A percentile compares a stretch with the other conserved stretches of the same genome.
phyloP scores from a whole-genome alignment of 2,329 filamentous ascomycete genomes.

The Colletotrichum sp. region DNA sequence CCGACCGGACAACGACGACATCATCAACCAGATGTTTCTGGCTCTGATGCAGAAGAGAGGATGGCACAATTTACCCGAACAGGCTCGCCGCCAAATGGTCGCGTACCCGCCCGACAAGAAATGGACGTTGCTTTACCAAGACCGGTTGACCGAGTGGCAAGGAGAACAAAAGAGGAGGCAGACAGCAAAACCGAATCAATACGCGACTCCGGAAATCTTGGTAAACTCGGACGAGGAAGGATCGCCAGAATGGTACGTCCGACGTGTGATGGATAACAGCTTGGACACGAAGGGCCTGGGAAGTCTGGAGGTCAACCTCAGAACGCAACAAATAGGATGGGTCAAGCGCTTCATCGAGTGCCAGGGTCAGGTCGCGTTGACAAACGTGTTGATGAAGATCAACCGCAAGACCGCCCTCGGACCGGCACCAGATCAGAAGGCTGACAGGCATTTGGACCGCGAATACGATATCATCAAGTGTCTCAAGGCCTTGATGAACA shows the following conservation, averaged over 20 bases:
- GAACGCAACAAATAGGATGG: slow-evolving; percentile 98
- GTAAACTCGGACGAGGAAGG: slow-evolving; percentile 91
- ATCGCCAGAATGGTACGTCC: slow-evolving; percentile 97
- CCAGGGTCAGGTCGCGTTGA: slow-evolving; percentile 94
- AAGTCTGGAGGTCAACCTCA: slow-evolving; percentile 90
- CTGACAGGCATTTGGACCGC: slow-evolving; percentile 82
- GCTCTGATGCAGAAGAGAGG: slow-evolving; percentile 96
- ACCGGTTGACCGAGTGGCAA: slow-evolving; percentile 91
- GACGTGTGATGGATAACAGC: slow-evolving; percentile 94
- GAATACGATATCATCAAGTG: slow-evolving; percentile 99
- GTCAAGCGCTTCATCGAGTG: slow-evolving; percentile 96
- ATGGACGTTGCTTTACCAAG: slow-evolving; percentile 96
- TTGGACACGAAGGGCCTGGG: slow-evolving; percentile 91
- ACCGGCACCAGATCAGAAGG: slow-evolving; percentile 61
- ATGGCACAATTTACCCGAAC: slow-evolving; percentile 96
- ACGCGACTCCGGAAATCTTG: slow-evolving; percentile 72
- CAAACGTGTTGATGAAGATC: slow-evolving; percentile 91
- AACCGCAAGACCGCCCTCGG: slow-evolving; percentile 84
- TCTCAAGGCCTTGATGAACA: slow-evolving; percentile 97
- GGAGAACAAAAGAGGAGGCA: slow-evolving; percentile 89
- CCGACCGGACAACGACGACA: slow-evolving; percentile 78
- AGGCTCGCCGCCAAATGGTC: slow-evolving; percentile 93
- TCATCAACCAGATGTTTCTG: slow-evolving; percentile 91
- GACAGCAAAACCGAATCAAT: slow-evolving; percentile 71
- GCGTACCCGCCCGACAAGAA: slow-evolving; percentile 95